These are phyloP conservation scores for Venturia aucupariae DNA, from an alignment of 2,329 filamentous ascomycete genomes.

Conservation along the genomic window DNA sequence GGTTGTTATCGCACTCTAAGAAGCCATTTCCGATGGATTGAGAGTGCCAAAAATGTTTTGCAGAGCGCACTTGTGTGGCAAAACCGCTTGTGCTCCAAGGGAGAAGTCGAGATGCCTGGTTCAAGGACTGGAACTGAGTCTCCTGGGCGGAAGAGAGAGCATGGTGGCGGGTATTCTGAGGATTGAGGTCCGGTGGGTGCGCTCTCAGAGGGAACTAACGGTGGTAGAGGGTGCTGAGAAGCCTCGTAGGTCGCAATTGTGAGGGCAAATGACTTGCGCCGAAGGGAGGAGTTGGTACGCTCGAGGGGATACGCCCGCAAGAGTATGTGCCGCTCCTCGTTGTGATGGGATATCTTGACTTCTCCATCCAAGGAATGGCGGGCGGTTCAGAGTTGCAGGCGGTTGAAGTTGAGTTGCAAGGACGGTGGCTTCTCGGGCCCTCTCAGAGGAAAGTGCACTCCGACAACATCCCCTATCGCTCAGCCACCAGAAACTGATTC, in stretches of 20 bases:
- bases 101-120: background rate
- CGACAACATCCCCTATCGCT: background rate
- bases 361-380: no score
- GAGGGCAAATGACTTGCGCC: no score
- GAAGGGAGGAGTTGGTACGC: no score
- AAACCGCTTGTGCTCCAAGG: background rate
- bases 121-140: background rate
- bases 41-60: background rate
- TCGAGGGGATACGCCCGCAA: no score
- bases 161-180: background rate
- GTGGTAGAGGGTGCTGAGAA: background rate
- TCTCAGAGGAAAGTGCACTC: background rate
- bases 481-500: background rate
- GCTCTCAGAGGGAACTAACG: no score
- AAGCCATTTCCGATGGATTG: background rate
- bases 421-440: background rate
- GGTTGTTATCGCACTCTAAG: background rate
- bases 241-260: background rate
- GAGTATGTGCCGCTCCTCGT: no score
- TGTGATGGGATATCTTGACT: no score
- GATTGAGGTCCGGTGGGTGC: background rate
- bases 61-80: background rate
- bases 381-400: no score
- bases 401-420: background rate
- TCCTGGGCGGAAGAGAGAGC: background rate